Evolutionary conservation across 176 grass and related monocot species (phyloP), one percentile per base, ranked within the genome.

Genomic region (Olyra latifolia): DNA sequence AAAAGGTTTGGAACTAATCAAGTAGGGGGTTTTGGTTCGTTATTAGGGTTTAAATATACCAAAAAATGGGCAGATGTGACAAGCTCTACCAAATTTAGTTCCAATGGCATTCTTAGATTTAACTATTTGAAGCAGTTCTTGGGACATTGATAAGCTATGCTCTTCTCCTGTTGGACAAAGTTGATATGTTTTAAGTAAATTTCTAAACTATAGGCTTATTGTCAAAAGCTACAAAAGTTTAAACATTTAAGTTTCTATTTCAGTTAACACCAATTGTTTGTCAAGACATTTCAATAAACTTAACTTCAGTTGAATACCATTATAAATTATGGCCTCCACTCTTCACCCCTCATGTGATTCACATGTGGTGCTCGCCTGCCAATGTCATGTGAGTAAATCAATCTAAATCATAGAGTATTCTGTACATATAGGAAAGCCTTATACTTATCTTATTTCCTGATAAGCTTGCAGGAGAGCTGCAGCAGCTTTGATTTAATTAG

Each of bases 141-240:
- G 7, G 19, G 43, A 71, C 29, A 50, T 0, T 16, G 15, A 70
- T 24, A 52, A 16, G 45, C 45, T 62, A 50, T 25, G 41, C 25
- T 59, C 23, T 25, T 59, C 10, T 71, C 43, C 72, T 14, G 69
- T 72, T 62, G 58, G n/a, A 50, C 68, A 82, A 6, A 62, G n/a
- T 41, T 73, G 20, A 82, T 72, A 62, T 71, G 20, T 17, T 79
- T 11, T 71, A 50, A 69, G 44, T 61, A 46, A 71, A 72, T 81
- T 23, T 58, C 42, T 38, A 8, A 30, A 69, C 14, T 47, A 28
- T 47, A 70, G 66, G 22, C 10, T 29, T 71, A 48, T 70, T 71
- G 15, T 49, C 68, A 29, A 71, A 49, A 46, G n/a, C 24, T 49
- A 49, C 17, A 45, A 44, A 45, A 56, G 16, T 8, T 1, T 30